Evolutionary conservation across 2,329 filamentous ascomycete species (phyloP).

Genomic region (Exophiala aquamarina): DNA sequence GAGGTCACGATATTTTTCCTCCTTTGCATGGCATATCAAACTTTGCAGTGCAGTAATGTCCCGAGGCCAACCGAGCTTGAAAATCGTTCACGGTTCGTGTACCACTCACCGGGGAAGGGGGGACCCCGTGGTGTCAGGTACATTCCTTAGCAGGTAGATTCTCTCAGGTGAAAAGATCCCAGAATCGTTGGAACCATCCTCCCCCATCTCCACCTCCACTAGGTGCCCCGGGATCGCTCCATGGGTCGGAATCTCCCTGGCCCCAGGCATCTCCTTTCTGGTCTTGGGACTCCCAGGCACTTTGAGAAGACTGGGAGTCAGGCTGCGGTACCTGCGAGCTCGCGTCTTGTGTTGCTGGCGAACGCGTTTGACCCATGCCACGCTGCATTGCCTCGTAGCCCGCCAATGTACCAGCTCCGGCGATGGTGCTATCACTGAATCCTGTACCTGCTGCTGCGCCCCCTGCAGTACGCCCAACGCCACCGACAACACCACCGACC

Average conservation of each 20-base stretch:
- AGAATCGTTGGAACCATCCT: conserved; percentile 29
- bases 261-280: conserved; percentile 36
- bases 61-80: no score
- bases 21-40: no score
- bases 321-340: conserved; percentile 2
- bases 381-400: conserved; percentile 64
- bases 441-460: conserved; percentile 34
- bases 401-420: conserved; percentile 60
- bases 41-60: no score
- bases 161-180: conserved; percentile 20
- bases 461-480: conserved; percentile 33
- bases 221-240: conserved; percentile 28
- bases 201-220: conserved; percentile 31
- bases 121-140: no score
- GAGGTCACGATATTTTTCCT: no score
- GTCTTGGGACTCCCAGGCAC: conserved; percentile 18
- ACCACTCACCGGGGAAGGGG: no score
- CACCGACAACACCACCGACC: conserved; percentile 33
- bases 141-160: background rate
- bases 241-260: conserved; percentile 32
- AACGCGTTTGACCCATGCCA: conserved; percentile 39
- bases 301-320: conserved; percentile 33
- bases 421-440: conserved; percentile 38
- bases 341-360: conserved; percentile 17
- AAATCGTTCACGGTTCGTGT: no score